Evolutionary conservation across 768 basidiomycete species (phyloP), one percentile per base, ranked within the genome.

Genomic region (Porpolomopsis calyptriformis): DNA sequence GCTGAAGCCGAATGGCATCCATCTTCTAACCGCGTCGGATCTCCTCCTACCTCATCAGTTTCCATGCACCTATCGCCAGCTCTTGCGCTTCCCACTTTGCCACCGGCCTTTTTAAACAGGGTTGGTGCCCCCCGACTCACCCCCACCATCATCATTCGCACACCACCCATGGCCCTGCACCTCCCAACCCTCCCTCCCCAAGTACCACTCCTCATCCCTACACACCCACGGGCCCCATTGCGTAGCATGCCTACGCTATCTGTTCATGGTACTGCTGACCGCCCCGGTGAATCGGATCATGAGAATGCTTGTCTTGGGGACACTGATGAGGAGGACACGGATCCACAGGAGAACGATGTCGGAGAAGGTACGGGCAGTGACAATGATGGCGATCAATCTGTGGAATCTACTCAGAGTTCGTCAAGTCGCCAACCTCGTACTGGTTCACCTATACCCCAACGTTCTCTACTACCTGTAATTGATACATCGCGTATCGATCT

Each of bases 181-280:
- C 62, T 82, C 3, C 80, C 80, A 3, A 64, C 64, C 16, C 59
- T 78, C 10, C 69, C 70, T 5, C 56, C 63, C 11, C 43, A 35
- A 25, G 12, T 23, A 12, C 36, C 41, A 24, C 24, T 14, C 19
- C n/a, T 19, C 20, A 12, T 25, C 18, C 4, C 9, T 22, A 25
- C 12, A 4, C 41, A 61, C 48, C 35, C 41, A 14, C 19, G 31
- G 2, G 54, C 56, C 10, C 66, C 71, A 10, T 58, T 79, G 51
- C 64, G 68, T 38, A 74, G 65, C 48, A 74, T 80, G 64, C 81
- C 81, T 25, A 77, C 72, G 22, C 56, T 80, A 40, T 66, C 68
- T 14, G 64, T 68, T 43, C 57, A 59, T 24, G 64, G 62, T 27
- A 56, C 55, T 5, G 55, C 52, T 31, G 60, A 55, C n/a, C 60